phyloP scores from a whole-genome alignment of 345 rosid genomes.

The Diplotaxis tenuifolia region DNA sequence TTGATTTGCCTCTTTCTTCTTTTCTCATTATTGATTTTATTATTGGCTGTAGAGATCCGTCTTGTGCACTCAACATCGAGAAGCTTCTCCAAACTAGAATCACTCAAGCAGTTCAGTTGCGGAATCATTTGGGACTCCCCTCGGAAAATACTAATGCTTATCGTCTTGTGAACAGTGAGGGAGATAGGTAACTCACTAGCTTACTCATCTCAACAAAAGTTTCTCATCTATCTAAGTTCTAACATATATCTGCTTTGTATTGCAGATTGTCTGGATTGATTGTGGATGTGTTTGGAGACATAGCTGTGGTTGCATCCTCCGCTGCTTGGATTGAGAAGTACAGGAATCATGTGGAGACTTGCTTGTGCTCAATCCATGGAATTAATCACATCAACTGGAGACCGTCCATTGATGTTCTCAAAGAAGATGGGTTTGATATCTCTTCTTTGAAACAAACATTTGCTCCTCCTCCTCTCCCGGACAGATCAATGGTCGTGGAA shows the following conservation, averaged over 20 bases:
- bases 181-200: slow-evolving; percentile 64
- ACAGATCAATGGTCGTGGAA: slow-evolving; percentile 75
- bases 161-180: slow-evolving; percentile 85
- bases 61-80: slow-evolving; percentile 72
- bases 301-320: slow-evolving; percentile 91
- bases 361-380: slow-evolving; percentile 51
- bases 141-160: slow-evolving; percentile 68
- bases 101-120: slow-evolving; percentile 58
- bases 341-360: slow-evolving; percentile 58
- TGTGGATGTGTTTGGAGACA: slow-evolving; percentile 83
- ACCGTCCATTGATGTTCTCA: slow-evolving; percentile 80
- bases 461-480: slow-evolving; percentile 50
- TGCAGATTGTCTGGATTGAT: slow-evolving; percentile 83
- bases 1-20: neutral
- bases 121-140: slow-evolving; percentile 68
- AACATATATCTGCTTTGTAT: too few species aligned
- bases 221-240: too few species aligned
- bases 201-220: neutral
- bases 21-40: neutral
- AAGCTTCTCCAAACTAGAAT: slow-evolving; percentile 68
- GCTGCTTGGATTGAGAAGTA: slow-evolving; percentile 97
- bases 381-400: slow-evolving; percentile 81
- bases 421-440: slow-evolving; percentile 78
- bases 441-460: slow-evolving; percentile 44
- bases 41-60: slow-evolving; percentile 58